Conservation (phyloP, 2,329 filamentous ascomycete genomes). For the Epicoccum nigrum region DNA sequence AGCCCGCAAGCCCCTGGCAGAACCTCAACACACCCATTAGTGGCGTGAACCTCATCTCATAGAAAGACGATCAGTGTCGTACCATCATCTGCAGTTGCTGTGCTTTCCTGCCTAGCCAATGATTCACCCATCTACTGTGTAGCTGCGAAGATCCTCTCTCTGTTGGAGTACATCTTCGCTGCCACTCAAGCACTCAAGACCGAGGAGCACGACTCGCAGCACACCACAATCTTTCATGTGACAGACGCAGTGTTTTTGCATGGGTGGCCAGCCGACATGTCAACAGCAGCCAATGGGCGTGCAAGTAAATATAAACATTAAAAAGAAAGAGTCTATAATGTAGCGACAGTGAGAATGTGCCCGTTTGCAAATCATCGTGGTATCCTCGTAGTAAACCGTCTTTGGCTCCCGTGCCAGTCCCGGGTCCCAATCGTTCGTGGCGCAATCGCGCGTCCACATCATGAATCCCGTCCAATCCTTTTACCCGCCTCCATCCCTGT, state of each 20-base stretch:
- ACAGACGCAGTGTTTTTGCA: not conserved
- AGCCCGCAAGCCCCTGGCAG: slow-evolving; percentile 13
- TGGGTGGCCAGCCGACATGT: not conserved
- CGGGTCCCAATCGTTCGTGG: not conserved
- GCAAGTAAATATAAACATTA: slow-evolving; percentile 1
- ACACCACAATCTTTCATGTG: too few relatives aligned
- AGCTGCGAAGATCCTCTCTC: not conserved
- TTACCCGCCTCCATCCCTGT: not conserved
- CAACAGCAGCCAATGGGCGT: slow-evolving; percentile 1
- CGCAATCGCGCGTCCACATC: slow-evolving; percentile 3
- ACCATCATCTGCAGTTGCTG: slow-evolving; percentile 20
- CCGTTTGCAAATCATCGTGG: not conserved
- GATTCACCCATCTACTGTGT: not conserved
- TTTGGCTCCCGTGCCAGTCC: not conserved
- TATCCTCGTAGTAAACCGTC: not conserved
- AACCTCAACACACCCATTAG: slow-evolving; percentile 4
- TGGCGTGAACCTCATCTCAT: slow-evolving; percentile 44
- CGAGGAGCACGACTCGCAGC: too few relatives aligned
- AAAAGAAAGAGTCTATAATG: not conserved
- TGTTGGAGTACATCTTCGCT: too few relatives aligned
- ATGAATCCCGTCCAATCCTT: not conserved
- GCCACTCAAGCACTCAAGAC: too few relatives aligned
- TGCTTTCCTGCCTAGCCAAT: not conserved
- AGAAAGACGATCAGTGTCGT: slow-evolving; percentile 16
- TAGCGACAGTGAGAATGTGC: slow-evolving; percentile 8